Evolutionary conservation across 2,329 filamentous ascomycete genomes (phyloP), one percentile per base, ranked within the genome.

Genomic region (Coniella lustricola): DNA sequence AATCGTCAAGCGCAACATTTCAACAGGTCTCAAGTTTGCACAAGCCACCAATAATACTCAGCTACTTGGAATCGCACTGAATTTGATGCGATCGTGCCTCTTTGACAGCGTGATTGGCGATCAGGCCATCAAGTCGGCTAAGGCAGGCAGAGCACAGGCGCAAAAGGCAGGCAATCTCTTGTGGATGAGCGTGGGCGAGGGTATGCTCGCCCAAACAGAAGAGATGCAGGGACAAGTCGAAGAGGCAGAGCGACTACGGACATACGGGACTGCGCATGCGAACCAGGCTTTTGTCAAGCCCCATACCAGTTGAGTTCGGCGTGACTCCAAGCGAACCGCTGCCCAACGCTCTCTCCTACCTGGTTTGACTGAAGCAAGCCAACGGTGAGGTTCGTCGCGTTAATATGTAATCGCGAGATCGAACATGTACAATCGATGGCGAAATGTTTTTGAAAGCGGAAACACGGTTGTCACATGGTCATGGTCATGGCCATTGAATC

Each of bases 81-180:
- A 83, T 56, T 83, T 93, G 55, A 94, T 96, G 85, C 85, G 86
- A 45, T 82, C 78, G 60, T 79, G 82, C 44, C 85, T 95, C 59
- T 96, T 90, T 64, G 83, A 84, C 39, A 85, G 85, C 51, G 84
- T 90, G 13, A 81, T 94, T 3, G 89, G 89, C 43, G 84, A 86
- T 50, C 86, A 90, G 63, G 84, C 85, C 0, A 74, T 87, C 51
- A 90, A 90, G 67, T 87, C 84, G 60, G 84, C 85, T 4, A 76
- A 77, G 54, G 85, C 86, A 1, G 84, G 82, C 20, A 75, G 77
- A 20, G 76, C 76, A 36, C 83, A 87, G 68, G 84, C 85, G 4
- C 76, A 78, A 55, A 79, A 79, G 61, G 85, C 82, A 56, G 82
- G 84, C 18, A 87, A 87, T 60, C 70, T 81, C 14, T 66, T 90